These are phyloP conservation scores for Nectriaceae sp. DNA, from an alignment of 2,329 filamentous ascomycete genomes.

Conservation along the genomic window DNA sequence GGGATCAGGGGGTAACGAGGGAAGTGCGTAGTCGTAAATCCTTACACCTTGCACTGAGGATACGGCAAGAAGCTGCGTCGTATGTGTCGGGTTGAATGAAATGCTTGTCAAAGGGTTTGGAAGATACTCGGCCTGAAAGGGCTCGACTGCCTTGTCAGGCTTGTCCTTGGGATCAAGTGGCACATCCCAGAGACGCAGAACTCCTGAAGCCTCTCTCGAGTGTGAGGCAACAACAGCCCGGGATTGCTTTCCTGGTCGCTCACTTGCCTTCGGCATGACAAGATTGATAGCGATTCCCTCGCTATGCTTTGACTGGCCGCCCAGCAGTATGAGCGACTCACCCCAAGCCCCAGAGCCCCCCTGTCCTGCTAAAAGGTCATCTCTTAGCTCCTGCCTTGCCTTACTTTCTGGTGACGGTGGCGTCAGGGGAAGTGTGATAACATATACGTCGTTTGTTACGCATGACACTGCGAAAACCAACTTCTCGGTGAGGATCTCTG, in stretches of 20 bases:
- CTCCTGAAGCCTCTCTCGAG: constrained; percentile 60
- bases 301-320: constrained; percentile 54
- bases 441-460: constrained; percentile 56
- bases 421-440: constrained; percentile 61
- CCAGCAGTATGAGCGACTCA: constrained; percentile 56
- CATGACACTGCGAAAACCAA: constrained; percentile 65
- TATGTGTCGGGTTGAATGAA: constrained; percentile 61
- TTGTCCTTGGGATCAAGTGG: constrained; percentile 45
- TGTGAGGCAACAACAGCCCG: constrained; percentile 62
- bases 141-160: constrained; percentile 36
- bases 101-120: constrained; percentile 55
- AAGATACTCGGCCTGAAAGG: constrained; percentile 64
- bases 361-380: constrained; percentile 52
- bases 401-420: constrained; percentile 64
- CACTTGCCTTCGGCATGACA: constrained; percentile 43
- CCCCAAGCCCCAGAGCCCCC: constrained; percentile 66
- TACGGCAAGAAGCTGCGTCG: constrained; percentile 59
- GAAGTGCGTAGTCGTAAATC: constrained; percentile 61
- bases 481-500: constrained; percentile 53
- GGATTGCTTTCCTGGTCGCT: constrained; percentile 36
- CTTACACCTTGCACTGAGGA: constrained; percentile 58
- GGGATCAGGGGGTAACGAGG: constrained; percentile 55
- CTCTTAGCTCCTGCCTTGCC: constrained; percentile 52
- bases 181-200: constrained; percentile 60
- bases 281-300: constrained; percentile 59